These are phyloP conservation scores for Paramyrothecium roridum DNA, from an alignment of 2,329 filamentous ascomycete genomes.

Conservation along the genomic window DNA sequence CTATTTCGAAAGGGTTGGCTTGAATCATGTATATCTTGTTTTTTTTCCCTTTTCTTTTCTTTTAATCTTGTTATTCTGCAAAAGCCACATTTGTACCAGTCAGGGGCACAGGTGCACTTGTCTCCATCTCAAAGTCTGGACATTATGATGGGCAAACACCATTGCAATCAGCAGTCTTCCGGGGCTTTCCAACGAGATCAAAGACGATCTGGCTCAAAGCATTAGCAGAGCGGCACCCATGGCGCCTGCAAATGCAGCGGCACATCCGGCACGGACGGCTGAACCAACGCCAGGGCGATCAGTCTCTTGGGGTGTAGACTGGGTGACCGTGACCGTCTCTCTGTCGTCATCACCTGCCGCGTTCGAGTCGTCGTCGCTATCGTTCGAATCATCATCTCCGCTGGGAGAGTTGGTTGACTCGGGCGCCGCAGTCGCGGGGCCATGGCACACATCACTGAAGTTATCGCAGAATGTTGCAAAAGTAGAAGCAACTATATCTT, in stretches of 20 bases:
- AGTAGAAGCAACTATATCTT: conserved; percentile 19
- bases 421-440: conserved; percentile 6
- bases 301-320: conserved; percentile 7
- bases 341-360: not conserved
- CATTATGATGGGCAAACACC: not conserved
- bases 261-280: conserved; percentile 11
- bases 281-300: conserved; percentile 12
- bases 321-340: conserved; percentile 16
- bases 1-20: not conserved
- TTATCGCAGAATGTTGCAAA: conserved; percentile 25
- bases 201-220: not conserved
- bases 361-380: not conserved
- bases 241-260: conserved; percentile 16
- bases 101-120: too few relatives aligned
- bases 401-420: not conserved
- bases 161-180: not conserved
- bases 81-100: too few relatives aligned
- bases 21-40: too few relatives aligned
- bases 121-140: not conserved
- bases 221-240: conserved; percentile 17
- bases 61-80: too few relatives aligned
- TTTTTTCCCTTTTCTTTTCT: too few relatives aligned
- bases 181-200: too few relatives aligned
- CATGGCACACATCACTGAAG: conserved; percentile 22
- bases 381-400: not conserved